Evolutionary conservation across 176 grass and related monocot genomes (phyloP).

Genomic region (Cocos nucifera): DNA sequence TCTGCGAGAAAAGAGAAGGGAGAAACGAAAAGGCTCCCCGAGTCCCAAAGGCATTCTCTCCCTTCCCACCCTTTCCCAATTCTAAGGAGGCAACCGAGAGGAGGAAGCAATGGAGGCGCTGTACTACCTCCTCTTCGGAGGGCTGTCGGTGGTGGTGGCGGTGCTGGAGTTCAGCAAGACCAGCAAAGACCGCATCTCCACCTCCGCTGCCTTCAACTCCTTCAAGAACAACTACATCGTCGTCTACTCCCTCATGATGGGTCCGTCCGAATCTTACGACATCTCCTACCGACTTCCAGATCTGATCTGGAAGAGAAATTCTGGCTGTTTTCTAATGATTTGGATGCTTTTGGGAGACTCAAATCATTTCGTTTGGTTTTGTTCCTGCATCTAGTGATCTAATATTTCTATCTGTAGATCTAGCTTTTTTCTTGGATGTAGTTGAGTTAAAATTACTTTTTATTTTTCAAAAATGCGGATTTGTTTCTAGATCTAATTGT

Average conservation of each 20-base stretch:
- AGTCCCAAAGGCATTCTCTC: neutral
- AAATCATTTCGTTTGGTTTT: no score
- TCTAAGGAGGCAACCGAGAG: neutral
- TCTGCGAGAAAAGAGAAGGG: no score
- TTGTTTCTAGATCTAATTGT: no score
- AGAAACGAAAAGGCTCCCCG: neutral
- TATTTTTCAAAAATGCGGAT: no score
- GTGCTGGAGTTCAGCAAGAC: constrained; percentile 9
- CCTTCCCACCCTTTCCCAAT: neutral
- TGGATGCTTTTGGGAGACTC: no score
- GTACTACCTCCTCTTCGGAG: constrained; percentile 10
- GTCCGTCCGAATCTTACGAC: neutral
- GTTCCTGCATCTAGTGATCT: no score
- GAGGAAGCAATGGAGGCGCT: constrained; percentile 5
- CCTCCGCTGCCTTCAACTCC: constrained; percentile 14
- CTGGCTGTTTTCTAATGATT: no score
- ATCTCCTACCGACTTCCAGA: neutral
- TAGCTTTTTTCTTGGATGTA: no score
- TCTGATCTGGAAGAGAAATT: neutral
- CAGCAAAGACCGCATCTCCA: constrained; percentile 5
- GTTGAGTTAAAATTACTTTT: no score
- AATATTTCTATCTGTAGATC: no score
- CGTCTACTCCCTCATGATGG: constrained; percentile 24
- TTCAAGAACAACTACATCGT: constrained; percentile 23
- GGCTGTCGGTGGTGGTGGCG: constrained; percentile 11